Conservation (phyloP, 2,329 filamentous ascomycete species). For the Leptographium wingfieldii region DNA sequence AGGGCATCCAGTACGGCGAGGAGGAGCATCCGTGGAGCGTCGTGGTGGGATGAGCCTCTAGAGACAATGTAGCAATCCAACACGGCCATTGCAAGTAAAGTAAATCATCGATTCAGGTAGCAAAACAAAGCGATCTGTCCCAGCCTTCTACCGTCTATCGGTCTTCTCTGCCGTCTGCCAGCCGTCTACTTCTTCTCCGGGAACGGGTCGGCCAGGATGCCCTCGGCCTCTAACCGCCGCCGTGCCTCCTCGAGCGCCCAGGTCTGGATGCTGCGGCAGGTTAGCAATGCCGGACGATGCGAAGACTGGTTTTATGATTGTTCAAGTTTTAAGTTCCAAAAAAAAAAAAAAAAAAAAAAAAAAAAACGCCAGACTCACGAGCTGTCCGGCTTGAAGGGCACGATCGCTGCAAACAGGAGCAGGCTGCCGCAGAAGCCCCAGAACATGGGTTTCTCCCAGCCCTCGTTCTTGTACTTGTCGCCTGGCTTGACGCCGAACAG, state of each 20-base stretch:
- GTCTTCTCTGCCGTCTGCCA: neutral
- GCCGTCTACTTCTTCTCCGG: constrained; percentile 38
- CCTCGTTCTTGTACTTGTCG: constrained; percentile 91
- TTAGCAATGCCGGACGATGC: neutral
- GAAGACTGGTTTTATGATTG: too few species aligned
- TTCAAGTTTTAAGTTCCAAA: too few species aligned
- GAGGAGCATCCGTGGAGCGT: constrained; percentile 81
- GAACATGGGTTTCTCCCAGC: constrained; percentile 82
- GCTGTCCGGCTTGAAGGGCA: constrained; percentile 96
- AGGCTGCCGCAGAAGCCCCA: constrained; percentile 76
- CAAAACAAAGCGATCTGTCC: too few species aligned
- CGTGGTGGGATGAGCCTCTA: too few species aligned
- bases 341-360: too few species aligned
- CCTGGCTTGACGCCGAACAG: constrained; percentile 89
- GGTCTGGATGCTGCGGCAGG: constrained; percentile 71
- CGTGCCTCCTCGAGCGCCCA: constrained; percentile 97
- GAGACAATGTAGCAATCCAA: too few species aligned
- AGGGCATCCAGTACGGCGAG: constrained; percentile 88
- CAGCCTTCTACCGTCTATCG: neutral
- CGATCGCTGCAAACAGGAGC: constrained; percentile 60
- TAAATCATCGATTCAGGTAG: too few species aligned
- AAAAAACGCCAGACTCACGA: constrained; percentile 54
- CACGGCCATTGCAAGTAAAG: too few species aligned
- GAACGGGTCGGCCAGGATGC: constrained; percentile 71
- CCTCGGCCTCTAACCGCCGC: constrained; percentile 88